Evolutionary conservation across 2,329 filamentous ascomycete species (phyloP), one percentile per base, ranked within the genome.

Genomic region (Plectosphaerella sp.): DNA sequence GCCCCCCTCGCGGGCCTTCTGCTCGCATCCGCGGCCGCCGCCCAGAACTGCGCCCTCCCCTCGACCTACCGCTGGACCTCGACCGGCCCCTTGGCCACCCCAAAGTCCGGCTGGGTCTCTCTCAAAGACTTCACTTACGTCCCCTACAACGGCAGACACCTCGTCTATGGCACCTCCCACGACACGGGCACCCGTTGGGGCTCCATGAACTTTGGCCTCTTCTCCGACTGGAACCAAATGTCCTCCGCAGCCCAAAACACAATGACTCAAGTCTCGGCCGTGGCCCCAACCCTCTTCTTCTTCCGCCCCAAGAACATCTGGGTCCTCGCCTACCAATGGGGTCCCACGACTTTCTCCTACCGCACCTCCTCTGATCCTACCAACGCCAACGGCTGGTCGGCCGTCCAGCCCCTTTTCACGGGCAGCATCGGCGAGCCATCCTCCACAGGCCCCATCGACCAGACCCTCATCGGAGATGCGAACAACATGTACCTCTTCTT

Each of bases 261-360:
- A 1, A 83, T 82, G 77, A 69, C 35, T 45, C 28, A 33, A 12
- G 45, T 53, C 4, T 58, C 54, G 6, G 65, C 79, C 10, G 81
- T 84, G 20, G 83, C 83, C 0, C 84, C 84, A 1, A 82, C 81
- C 0, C 67, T 87, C 47, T 85, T 87, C 69, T 81, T 77, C 71
- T 87, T 86, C 59, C 58, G 62, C 5, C 84, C 83, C 1, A 86
- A 84, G 68, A 72, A 68, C 57, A 65, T 79, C 56, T 87, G 84
- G 84, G 68, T 86, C n/a, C 73, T 87, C 0, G 79, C 81, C n/a
- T 79, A 85, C 61, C 82, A 87, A 64, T 86, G 82, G 82, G 82
- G 82, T 1, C 61, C 78, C 0, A 78, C 74, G 1, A 59, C 82
- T 0, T 87, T 87, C 69, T 75, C 75, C 3, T 87, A 86, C 72